Base-by-base conservation (phyloP, 1,284 basidiomycete species). In the Ustilago xerochloae region DNA sequence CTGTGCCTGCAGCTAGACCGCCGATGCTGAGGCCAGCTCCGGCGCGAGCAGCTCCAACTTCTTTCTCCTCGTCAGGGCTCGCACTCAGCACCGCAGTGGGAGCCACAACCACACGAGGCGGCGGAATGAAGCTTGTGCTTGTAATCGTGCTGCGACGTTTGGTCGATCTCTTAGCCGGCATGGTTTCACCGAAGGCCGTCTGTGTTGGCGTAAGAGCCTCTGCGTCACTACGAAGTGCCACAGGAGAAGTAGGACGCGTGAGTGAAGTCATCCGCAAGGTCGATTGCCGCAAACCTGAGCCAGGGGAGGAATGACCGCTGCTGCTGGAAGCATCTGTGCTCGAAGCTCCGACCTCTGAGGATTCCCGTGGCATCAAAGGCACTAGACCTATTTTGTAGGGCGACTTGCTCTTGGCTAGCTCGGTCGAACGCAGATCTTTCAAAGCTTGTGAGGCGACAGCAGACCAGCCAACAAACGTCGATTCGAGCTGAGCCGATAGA, bases 391-490 rank as follows among this genome's bases (percentile, higher is more conserved):
- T 71, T 49, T 73, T 71, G 49, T 65, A 69, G 35, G 74, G 66
- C 26, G 57, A 48, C 47, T 79, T 82, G 33, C 68, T 57, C 56
- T 80, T 82, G 6, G 58, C 53, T n/a, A 57, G 46, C 60, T 82
- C 79, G 16, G 72, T 67, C 12, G 54, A 43, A 2, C 81, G 74
- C 55, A 68, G 8, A 18, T 59, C 65, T 36, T 36, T 26, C 29
- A 68, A 30, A 0, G 55, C 59, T 16, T 68, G 59, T n/a, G 65
- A 45, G 8, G 65, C 59, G 22, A 81, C 58, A 28, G 45, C 33
- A 29, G 71, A 74, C 81, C 81, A 83, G 15, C 65, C 63, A 10
- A 82, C 72, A 69, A 82, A 81, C 32, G 75, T 80, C 22, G 79
- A 75, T 51, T 83, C 80, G 6, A 83, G 53, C 47, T 80, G 77